Evolutionary conservation across 2,329 filamentous ascomycete species (phyloP).

Genomic region (Beauveria medogensis): DNA sequence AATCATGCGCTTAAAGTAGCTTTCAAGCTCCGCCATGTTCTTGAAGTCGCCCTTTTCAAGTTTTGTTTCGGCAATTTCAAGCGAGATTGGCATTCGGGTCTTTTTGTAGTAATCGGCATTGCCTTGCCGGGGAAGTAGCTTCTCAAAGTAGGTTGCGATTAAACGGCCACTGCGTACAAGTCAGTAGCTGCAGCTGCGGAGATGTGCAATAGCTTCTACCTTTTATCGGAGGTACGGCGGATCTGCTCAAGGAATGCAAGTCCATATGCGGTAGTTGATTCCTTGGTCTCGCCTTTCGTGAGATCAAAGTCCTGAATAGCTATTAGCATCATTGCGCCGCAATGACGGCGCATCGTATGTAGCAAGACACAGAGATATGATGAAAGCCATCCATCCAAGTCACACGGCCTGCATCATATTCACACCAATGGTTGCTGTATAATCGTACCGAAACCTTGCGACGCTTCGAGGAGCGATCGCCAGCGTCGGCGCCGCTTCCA

Average conservation of each 20-base stretch:
- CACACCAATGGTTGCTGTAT: neutral
- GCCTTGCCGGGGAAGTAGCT: slow-evolving; percentile 54
- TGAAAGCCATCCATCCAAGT: neutral
- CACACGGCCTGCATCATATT: neutral
- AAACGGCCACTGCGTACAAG: slow-evolving; percentile 53
- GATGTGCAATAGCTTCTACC: slow-evolving; percentile 41
- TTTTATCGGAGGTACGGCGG: slow-evolving; percentile 71
- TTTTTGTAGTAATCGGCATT: slow-evolving; percentile 70
- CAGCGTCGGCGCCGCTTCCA: slow-evolving; percentile 34
- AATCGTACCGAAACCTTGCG: slow-evolving; percentile 42
- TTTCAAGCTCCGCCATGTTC: slow-evolving; percentile 66
- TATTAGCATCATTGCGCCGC: neutral
- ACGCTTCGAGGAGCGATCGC: slow-evolving; percentile 48
- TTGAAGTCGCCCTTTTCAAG: slow-evolving; percentile 61
- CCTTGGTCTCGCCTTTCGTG: slow-evolving; percentile 50
- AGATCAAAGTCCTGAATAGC: slow-evolving; percentile 36
- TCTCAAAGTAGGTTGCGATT: slow-evolving; percentile 68
- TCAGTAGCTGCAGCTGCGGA: slow-evolving; percentile 16
- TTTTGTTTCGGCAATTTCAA: slow-evolving; percentile 69
- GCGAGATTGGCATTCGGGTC: slow-evolving; percentile 69
- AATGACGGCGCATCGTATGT: neutral
- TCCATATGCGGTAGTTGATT: slow-evolving; percentile 64
- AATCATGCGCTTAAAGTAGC: slow-evolving; percentile 82
- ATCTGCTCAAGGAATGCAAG: slow-evolving; percentile 68
- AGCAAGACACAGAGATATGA: neutral